Base-by-base conservation (phyloP, 768 basidiomycete genomes). In the Podaxis sp. region DNA sequence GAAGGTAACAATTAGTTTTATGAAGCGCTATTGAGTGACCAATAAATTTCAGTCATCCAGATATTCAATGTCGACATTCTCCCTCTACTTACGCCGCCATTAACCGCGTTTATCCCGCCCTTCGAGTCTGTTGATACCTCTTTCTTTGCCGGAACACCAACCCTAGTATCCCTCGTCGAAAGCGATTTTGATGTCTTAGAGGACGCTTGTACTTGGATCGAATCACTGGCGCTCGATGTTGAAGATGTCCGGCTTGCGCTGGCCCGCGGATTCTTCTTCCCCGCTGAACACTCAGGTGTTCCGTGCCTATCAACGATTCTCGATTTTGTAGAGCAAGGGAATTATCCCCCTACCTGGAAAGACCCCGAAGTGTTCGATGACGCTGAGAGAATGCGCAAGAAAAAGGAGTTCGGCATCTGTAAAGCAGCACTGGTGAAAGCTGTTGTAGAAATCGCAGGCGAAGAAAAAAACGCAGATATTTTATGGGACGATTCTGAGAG, bases 381-480 rank as follows among this genome's bases (percentile, higher is more conserved):
- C 38, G 67, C 75, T 48, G 84, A 90, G 59, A 76, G 76, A 61
- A 77, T 79, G 61, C 74, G 77, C 51, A 87, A 83, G 72, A 84
- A 90, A 70, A 89, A 89, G 69, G 79, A 82, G 1, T 89, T 95
- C 63, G 85, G 87, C 64, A 82, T 87, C 28, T 92, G 91, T 74
- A 95, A 95, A 73, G 89, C 88, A 3, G 92, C 91, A 0, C 76
- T 94, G 7, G 87, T 94, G 71, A 93, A 93, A 66, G 84, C 89
- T 2, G 83, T 95, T 14, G 91, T 95, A 28, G 93, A 93, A 67
- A 85, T 90, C 42, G 85, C 91, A 7, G 92, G 91, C 40, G 90
- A 93, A 69, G 89, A 90, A 63, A 83, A 81, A 64, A 93, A 91
- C 64, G 82, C 82, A 62, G 87, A 91, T 53, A 82, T 87, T 6